phyloP scores from a whole-genome alignment of 148 eudicot genomes.

The Heliamphora exappendiculata region DNA sequence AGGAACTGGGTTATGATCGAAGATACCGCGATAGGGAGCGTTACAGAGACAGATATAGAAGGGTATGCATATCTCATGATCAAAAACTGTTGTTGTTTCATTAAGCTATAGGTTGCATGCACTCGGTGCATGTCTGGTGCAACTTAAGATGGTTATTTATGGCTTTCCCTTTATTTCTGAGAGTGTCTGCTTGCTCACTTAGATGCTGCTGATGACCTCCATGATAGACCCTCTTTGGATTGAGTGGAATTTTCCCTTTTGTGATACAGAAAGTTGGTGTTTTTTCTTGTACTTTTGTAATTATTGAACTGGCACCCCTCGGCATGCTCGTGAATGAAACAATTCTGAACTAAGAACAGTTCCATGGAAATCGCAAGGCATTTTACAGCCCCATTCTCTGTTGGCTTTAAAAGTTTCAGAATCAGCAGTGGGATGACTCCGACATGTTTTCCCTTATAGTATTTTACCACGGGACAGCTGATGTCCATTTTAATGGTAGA shows the following conservation, averaged over 20 bases:
- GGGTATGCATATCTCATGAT: constrained; percentile 30
- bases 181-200: neutral
- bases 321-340: neutral
- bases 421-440: neutral
- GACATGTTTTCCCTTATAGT: neutral
- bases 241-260: neutral
- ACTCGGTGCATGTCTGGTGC: no score
- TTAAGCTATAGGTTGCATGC: neutral
- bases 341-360: neutral
- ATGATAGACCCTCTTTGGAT: neutral
- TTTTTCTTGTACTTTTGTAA: neutral
- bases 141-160: no score
- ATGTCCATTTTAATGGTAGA: neutral
- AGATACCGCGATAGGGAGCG: constrained; percentile 48
- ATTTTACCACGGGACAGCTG: neutral
- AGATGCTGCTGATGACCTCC: neutral
- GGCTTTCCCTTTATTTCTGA: no score
- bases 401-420: neutral
- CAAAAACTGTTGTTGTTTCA: neutral
- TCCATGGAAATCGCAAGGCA: neutral
- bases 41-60: constrained; percentile 63
- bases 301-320: no score
- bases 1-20: constrained; percentile 51
- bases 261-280: neutral
- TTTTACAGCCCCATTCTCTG: neutral